Evolutionary conservation across 306 rosid genomes (phyloP), one percentile per base, ranked within the genome.

Genomic region (Castanea crenata): DNA sequence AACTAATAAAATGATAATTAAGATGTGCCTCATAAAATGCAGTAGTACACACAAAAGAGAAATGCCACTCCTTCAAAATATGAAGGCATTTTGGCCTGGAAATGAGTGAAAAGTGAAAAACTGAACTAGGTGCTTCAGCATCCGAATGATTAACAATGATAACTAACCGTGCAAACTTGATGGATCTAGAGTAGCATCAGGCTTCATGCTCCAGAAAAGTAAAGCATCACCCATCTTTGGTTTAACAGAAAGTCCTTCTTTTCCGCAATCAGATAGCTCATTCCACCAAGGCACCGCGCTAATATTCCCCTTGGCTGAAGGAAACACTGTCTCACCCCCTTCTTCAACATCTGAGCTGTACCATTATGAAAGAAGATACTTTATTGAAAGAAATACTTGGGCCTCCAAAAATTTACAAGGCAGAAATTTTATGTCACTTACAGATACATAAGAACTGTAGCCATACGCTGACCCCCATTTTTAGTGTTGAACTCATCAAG

Each of bases 201-300:
- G 98, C 85, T 86, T 96, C 98, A 96, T 96, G 93, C 98, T 96
- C 98, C 99, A 93, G 89, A 96, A 96, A 86, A 96, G 97, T 74
- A 96, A 76, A 44, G 99, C 99, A 83, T 96, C 97, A 0, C 99
- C 99, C 88, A 83, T 90, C 91, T 87, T 96, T 18, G 99, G 99
- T 84, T 96, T 96, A 75, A 96, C 79, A 14, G 98, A 96, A 79
- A 93, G 97, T 41, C 99, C 99, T 54, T 85, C 82, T 80, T 93
- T 90, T 21, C 94, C 99, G 46, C 99, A 96, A 15, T 91, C 99
- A 62, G 98, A 96, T 80, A 96, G 93, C 79, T 96, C 98, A 74
- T 93, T 77, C 98, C 98, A 96, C 99, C 98, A 93, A 68, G 94
- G 94, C 80, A 93, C 97, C 35, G 96, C 88, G 76, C 98, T 96